phyloP scores from a whole-genome alignment of 2,329 filamentous ascomycete genomes.

The Monosporascus sp. region DNA sequence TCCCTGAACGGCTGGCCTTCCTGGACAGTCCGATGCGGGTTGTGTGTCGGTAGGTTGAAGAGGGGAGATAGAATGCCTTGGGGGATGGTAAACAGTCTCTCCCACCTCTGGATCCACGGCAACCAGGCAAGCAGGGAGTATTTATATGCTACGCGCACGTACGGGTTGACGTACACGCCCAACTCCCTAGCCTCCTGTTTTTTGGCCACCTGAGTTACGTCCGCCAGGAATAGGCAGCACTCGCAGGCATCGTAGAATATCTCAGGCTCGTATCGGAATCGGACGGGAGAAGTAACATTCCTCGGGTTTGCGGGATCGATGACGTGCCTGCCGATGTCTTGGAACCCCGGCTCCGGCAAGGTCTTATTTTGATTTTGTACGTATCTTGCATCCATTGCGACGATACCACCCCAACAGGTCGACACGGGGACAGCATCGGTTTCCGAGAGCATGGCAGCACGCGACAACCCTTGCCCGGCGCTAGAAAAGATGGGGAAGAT shows the following conservation, averaged over 20 bases:
- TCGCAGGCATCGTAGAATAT: conserved; percentile 60
- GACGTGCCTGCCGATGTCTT: conserved; percentile 27
- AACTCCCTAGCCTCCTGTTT: conserved; percentile 36
- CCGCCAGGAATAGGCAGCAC: conserved; percentile 54
- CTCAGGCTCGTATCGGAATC: conserved; percentile 55
- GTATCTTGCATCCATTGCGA: conserved; percentile 56
- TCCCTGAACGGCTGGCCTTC: conserved; percentile 51
- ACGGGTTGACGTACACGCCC: conserved; percentile 70
- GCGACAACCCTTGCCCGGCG: conserved; percentile 46
- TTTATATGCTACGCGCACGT: conserved; percentile 66
- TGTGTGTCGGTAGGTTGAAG: conserved; percentile 51
- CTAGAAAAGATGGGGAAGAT: conserved; percentile 64
- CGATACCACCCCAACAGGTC: conserved; percentile 76
- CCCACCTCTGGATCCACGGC: conserved; percentile 55
- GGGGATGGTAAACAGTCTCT: conserved; percentile 55
- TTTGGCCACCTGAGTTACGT: conserved; percentile 36
- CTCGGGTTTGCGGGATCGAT: conserved; percentile 29
- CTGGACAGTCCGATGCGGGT: conserved; percentile 55
- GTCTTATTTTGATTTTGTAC: conserved; percentile 40
- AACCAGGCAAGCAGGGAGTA: conserved; percentile 53
- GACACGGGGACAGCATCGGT: conserved; percentile 62
- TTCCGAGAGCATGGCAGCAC: conserved; percentile 57
- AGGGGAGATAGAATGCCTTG: conserved; percentile 54
- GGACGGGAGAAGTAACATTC: conserved; percentile 34
- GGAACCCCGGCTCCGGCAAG: conserved; percentile 29